Percentiles rank a stretch among this genome's conserved stretches.
phyloP scores from a whole-genome alignment of 805 yeast species.

The Yamadazyma sp. region DNA sequence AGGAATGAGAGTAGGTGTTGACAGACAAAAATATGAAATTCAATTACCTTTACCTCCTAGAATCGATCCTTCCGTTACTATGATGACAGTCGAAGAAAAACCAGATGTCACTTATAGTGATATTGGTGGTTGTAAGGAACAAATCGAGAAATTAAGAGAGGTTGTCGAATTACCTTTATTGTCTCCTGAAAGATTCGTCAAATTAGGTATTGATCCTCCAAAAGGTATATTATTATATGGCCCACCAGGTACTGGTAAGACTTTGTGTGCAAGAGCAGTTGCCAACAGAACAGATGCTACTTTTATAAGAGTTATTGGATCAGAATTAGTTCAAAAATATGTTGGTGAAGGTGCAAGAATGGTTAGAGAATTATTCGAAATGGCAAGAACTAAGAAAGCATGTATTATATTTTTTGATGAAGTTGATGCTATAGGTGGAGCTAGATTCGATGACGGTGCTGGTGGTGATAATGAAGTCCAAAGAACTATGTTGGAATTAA shows the following conservation, averaged over 20 bases:
- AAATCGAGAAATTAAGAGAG: conserved; percentile 92
- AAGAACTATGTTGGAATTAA: conserved; percentile 97
- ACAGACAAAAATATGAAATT: conserved; percentile 93
- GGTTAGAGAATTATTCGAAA: conserved; percentile 97
- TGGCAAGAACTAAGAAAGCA: conserved; percentile 98
- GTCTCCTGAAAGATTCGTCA: conserved; percentile 95
- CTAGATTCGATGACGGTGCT: conserved; percentile 99
- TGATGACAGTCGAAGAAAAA: conserved; percentile 99
- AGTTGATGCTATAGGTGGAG: conserved; percentile 99
- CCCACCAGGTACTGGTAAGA: conserved; percentile 99
- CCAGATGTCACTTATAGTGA: conserved; percentile 99
- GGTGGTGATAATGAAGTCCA: conserved; percentile 99
- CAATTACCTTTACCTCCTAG: conserved; percentile 97
- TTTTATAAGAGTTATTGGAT: conserved; percentile 95
- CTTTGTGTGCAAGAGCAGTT: conserved; percentile 97
- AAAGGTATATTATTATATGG: conserved; percentile 96
- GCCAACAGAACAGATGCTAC: conserved; percentile 99
- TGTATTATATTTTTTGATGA: conserved; percentile 98
- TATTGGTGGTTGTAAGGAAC: conserved; percentile 98
- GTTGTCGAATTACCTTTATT: conserved; percentile 92
- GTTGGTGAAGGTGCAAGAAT: conserved; percentile 99
- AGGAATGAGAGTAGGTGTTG: conserved; percentile 99
- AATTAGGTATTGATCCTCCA: conserved; percentile 97
- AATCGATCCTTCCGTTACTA: conserved; percentile 96
- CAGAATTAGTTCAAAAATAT: conserved; percentile 96